These are phyloP conservation scores for Polytrichum commune DNA, from an alignment of 225 moss, liverwort and hornwort species.

Conservation along the genomic window DNA sequence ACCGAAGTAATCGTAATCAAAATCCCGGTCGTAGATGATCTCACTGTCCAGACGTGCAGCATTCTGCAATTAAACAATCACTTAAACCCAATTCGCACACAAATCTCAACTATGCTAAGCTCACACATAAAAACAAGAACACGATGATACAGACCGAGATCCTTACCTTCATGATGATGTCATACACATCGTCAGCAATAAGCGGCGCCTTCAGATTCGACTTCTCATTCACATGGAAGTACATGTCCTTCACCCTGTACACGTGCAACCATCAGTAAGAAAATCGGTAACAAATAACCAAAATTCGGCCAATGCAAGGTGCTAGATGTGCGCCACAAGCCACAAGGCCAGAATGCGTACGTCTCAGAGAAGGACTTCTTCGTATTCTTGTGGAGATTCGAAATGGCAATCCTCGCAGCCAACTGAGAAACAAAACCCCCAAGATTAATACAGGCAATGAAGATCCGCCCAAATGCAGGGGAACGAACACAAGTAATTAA, in stretches of 20 bases:
- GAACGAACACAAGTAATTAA: background rate
- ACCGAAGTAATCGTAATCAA: conserved; percentile 93
- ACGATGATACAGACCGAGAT: no score
- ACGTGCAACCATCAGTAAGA: background rate
- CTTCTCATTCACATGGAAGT: conserved; percentile 65
- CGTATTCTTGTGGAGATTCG: conserved; percentile 93
- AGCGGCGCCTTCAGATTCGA: conserved; percentile 71
- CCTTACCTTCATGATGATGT: conserved; percentile 61
- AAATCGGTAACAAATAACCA: background rate
- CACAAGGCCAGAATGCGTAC: conserved; percentile 30
- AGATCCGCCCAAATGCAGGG: no score
- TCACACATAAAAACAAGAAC: no score
- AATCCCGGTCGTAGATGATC: conserved; percentile 92
- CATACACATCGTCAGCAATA: conserved; percentile 76
- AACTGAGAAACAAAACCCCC: conserved; percentile 40
- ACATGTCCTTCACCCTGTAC: conserved; percentile 81
- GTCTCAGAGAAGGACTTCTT: conserved; percentile 94
- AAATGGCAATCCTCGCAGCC: conserved; percentile 92
- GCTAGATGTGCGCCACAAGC: no score
- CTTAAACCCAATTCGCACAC: no score
- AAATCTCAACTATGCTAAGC: no score
- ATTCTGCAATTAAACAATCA: conserved; percentile 39
- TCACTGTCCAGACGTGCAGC: conserved; percentile 86
- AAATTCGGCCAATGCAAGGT: no score
- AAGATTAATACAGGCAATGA: no score